These are phyloP conservation scores for Emergomyces africanus DNA, from an alignment of 2,329 filamentous ascomycete species.

Conservation along the genomic window DNA sequence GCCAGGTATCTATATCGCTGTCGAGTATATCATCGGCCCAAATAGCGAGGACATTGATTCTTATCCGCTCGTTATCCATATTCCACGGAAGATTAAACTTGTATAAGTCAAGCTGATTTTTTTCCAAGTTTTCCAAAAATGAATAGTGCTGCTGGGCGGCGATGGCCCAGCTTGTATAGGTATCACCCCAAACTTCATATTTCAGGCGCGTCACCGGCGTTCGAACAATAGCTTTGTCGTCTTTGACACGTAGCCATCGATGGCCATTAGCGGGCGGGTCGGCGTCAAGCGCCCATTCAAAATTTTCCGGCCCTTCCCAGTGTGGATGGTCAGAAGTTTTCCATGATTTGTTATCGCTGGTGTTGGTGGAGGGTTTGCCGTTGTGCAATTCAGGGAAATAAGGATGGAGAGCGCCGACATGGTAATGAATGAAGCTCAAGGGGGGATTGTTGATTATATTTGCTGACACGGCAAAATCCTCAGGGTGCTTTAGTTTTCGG, in stretches of 20 bases:
- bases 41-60: slow-evolving; percentile 43
- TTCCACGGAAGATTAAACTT: slow-evolving; percentile 15
- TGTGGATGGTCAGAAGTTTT: slow-evolving; percentile 4
- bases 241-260: slow-evolving; percentile 37
- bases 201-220: slow-evolving; percentile 38
- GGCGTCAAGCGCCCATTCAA: slow-evolving; percentile 2
- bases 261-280: slow-evolving; percentile 3
- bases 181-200: slow-evolving; percentile 34
- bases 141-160: slow-evolving; percentile 34
- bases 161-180: slow-evolving; percentile 39
- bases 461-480: slow-evolving; percentile 40
- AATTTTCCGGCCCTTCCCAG: slow-evolving; percentile 3
- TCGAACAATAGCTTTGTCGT: slow-evolving; percentile 22
- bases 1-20: slow-evolving; percentile 21
- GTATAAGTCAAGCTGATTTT: slow-evolving; percentile 33
- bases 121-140: slow-evolving; percentile 40
- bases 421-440: slow-evolving; percentile 42
- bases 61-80: slow-evolving; percentile 35
- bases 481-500: slow-evolving; percentile 39
- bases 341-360: slow-evolving; percentile 6
- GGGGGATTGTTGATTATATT: slow-evolving; percentile 46
- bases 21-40: slow-evolving; percentile 40
- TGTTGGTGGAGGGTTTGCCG: slow-evolving; percentile 2
- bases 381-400: slow-evolving; percentile 38
- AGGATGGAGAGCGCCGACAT: slow-evolving; percentile 39